phyloP scores from a whole-genome alignment of 2,329 filamentous ascomycete species.

The Alternaria arbusti region DNA sequence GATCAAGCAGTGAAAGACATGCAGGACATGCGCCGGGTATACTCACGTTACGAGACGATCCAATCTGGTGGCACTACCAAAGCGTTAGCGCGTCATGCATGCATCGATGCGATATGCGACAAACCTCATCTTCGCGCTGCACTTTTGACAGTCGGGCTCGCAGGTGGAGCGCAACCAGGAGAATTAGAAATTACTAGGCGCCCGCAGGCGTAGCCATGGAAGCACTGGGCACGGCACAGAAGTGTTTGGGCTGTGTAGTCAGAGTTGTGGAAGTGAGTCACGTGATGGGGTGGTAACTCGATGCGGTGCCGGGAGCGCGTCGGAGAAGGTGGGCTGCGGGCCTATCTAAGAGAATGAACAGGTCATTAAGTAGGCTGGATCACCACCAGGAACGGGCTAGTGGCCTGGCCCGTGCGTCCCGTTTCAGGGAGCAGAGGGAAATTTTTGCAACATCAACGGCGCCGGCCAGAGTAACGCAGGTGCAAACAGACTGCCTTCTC shows the following conservation, averaged over 20 bases:
- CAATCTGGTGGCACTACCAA: constrained; percentile 47
- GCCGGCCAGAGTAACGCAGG: constrained; percentile 15
- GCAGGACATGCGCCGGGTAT: constrained; percentile 15
- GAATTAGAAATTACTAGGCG: constrained; percentile 37
- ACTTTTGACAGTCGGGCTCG: constrained; percentile 8
- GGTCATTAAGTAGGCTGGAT: constrained; percentile 25
- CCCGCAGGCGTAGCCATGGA: constrained; percentile 32
- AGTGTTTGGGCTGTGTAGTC: neutral
- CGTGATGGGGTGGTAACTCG: constrained; percentile 33
- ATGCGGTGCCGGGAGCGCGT: constrained; percentile 35
- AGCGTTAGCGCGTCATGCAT: constrained; percentile 43
- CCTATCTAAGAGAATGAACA: constrained; percentile 33
- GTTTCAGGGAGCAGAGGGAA: constrained; percentile 39
- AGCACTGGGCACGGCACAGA: constrained; percentile 7
- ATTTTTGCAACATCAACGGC: constrained; percentile 36
- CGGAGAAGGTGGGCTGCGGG: constrained; percentile 40
- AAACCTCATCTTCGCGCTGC: constrained; percentile 39
- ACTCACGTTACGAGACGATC: constrained; percentile 50
- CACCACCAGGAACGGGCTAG: constrained; percentile 26
- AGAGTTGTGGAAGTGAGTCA: constrained; percentile 18
- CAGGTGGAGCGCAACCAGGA: constrained; percentile 12
- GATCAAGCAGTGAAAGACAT: neutral
- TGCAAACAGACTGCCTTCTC: neutral
- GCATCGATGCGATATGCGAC: constrained; percentile 20
- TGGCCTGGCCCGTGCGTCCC: constrained; percentile 22